Conservation (phyloP, 495 filamentous ascomycete genomes). For the Staphylotrichum tortipilum region DNA sequence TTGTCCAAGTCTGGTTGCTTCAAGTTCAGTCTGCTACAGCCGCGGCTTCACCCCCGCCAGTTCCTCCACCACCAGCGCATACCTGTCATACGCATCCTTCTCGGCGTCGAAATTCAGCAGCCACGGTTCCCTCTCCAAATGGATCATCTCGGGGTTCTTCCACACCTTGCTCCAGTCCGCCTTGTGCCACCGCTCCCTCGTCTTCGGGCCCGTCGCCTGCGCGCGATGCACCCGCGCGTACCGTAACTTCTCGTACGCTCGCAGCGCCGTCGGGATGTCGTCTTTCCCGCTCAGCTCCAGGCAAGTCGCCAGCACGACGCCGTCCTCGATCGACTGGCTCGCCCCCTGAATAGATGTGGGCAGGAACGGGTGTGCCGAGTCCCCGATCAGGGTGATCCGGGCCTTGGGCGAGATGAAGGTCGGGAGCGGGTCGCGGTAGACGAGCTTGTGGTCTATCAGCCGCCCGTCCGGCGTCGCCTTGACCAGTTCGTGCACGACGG, state of each 20-base stretch:
- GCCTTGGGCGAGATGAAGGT: conserved; percentile 53
- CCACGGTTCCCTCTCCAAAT: conserved; percentile 50
- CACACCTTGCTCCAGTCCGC: conserved; percentile 49
- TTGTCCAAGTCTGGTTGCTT: too few species aligned
- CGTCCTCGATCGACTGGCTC: conserved; percentile 65
- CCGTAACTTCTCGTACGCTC: conserved; percentile 41
- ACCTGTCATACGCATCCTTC: conserved; percentile 40
- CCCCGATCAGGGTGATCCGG: conserved; percentile 57
- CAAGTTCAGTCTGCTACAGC: too few species aligned
- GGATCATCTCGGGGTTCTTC: conserved; percentile 50
- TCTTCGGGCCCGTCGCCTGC: conserved; percentile 51
- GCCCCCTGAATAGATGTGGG: conserved; percentile 66
- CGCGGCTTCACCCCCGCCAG: conserved; percentile 2
- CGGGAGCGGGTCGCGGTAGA: conserved; percentile 60
- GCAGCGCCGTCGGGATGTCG: conserved; percentile 34
- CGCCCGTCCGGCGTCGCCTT: conserved; percentile 49
- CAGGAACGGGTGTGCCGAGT: conserved; percentile 65
- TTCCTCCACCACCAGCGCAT: conserved; percentile 6
- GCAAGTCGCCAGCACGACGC: conserved; percentile 54
- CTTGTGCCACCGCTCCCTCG: conserved; percentile 54
- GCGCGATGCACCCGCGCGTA: conserved; percentile 47
- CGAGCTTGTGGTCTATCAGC: conserved; percentile 63
- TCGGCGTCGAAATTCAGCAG: conserved; percentile 55
- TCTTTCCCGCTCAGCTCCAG: conserved; percentile 37
- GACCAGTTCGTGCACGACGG: conserved; percentile 49